These are phyloP conservation scores for Avena eriantha DNA, from an alignment of 176 grass and related monocot genomes.

Conservation along the genomic window DNA sequence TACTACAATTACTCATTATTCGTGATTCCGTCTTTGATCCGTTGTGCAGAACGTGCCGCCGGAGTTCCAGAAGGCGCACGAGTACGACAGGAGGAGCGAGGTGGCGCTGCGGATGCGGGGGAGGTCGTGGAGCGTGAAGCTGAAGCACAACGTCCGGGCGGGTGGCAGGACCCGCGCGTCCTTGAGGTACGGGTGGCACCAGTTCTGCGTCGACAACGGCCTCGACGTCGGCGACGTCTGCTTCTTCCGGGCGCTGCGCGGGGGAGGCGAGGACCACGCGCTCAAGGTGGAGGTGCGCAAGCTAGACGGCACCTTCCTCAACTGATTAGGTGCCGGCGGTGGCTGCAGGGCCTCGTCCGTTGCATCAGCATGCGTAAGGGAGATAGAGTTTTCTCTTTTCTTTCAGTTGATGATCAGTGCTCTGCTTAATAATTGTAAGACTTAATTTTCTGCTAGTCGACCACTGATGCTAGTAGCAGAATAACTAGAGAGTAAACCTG, in stretches of 20 bases:
- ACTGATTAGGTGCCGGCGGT: not conserved
- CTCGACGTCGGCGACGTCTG: constrained; percentile 54
- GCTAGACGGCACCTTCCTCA: constrained; percentile 25
- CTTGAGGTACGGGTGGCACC: constrained; percentile 53
- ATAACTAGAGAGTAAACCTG: not conserved
- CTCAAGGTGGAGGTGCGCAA: constrained; percentile 54
- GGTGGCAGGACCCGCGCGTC: constrained; percentile 1
- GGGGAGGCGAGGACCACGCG: constrained; percentile 20
- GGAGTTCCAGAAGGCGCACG: constrained; percentile 54
- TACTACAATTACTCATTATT: not conserved
- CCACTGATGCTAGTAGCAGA: not conserved
- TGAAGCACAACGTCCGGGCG: constrained; percentile 37
- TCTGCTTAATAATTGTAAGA: not conserved
- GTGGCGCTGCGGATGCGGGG: constrained; percentile 48
- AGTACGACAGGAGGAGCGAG: constrained; percentile 19
- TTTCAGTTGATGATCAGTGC: not conserved
- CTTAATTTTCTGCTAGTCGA: not conserved
- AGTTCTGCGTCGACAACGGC: constrained; percentile 50
- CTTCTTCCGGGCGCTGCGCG: constrained; percentile 42
- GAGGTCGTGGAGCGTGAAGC: constrained; percentile 34
- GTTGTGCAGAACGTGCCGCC: constrained; percentile 55
- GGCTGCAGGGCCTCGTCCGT: not conserved
- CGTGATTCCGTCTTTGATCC: no score
- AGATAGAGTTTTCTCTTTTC: not conserved
- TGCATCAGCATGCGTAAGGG: not conserved